Conservation (phyloP, 2,329 filamentous ascomycete species). For the Chalara sp. region DNA sequence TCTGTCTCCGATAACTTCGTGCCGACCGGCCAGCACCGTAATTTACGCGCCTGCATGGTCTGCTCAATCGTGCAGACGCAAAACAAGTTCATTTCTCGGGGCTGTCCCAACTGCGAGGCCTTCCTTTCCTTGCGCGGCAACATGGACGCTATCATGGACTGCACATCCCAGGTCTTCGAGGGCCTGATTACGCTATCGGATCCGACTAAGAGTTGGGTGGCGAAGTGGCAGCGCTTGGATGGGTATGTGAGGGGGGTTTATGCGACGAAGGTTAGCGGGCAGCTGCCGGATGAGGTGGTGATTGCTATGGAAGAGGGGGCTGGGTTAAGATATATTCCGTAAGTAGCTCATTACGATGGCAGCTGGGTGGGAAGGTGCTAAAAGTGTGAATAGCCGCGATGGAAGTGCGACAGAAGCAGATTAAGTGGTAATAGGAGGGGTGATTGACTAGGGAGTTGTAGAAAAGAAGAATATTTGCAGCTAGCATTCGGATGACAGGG, state of each 20-base stretch:
- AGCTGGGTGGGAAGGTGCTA: constrained; percentile 7
- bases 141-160: constrained; percentile 77
- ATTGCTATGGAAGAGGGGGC: constrained; percentile 55
- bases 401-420: constrained; percentile 40
- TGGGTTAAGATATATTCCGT: constrained; percentile 61
- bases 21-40: constrained; percentile 68
- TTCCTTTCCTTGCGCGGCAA: constrained; percentile 79
- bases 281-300: constrained; percentile 60
- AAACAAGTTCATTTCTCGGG: constrained; percentile 48
- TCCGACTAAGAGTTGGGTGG: constrained; percentile 84
- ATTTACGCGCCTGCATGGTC: constrained; percentile 95
- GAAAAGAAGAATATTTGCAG: neutral
- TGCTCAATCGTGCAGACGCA: constrained; percentile 90
- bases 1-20: constrained; percentile 54
- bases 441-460: neutral
- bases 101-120: constrained; percentile 95
- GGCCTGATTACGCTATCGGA: constrained; percentile 81
- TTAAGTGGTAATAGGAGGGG: neutral
- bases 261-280: constrained; percentile 88
- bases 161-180: constrained; percentile 94
- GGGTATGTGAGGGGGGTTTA: constrained; percentile 85
- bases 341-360: constrained; percentile 27
- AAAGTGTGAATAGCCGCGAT: constrained; percentile 38
- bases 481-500: constrained; percentile 2
- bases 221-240: constrained; percentile 91